phyloP scores from a whole-genome alignment of 169 alveolate species.

The Plasmodium gaboni region DNA sequence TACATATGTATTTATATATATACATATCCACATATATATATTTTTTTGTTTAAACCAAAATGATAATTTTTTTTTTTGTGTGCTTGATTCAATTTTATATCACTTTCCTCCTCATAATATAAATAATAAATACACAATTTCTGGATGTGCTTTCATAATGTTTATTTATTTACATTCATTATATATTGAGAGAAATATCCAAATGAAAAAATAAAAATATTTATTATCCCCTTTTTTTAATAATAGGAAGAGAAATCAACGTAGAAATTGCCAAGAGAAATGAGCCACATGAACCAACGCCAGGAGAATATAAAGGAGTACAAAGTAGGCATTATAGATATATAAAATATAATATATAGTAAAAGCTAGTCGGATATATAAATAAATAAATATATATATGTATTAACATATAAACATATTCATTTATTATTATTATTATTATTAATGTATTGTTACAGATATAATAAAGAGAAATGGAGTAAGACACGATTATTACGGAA shows the following conservation, averaged over 20 bases:
- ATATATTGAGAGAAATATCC: no score
- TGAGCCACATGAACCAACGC: constrained; percentile 77
- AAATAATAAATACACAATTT: not conserved
- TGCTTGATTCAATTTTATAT: not conserved
- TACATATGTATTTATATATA: no score
- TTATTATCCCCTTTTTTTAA: constrained; percentile 37
- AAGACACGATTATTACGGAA: constrained; percentile 52
- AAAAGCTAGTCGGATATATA: not conserved
- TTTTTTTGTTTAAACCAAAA: no score
- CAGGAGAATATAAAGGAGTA: constrained; percentile 71
- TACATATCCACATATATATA: no score
- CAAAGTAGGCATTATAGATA: constrained; percentile 26
- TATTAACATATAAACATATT: not conserved
- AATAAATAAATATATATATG: not conserved
- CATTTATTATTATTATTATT: not conserved
- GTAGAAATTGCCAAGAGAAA: constrained; percentile 72
- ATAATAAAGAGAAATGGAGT: constrained; percentile 44
- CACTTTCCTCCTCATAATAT: no score
- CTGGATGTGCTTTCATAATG: not conserved
- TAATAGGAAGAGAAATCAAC: constrained; percentile 69
- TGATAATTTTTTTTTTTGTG: not conserved
- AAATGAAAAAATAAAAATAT: no score
- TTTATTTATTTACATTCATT: no score
- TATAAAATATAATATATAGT: not conserved
- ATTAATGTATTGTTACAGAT: constrained; percentile 11